Percentiles rank a stretch among this genome's conserved stretches.
Evolutionary conservation across 768 basidiomycete genomes (phyloP).

Genomic region (Phaffia australis): DNA sequence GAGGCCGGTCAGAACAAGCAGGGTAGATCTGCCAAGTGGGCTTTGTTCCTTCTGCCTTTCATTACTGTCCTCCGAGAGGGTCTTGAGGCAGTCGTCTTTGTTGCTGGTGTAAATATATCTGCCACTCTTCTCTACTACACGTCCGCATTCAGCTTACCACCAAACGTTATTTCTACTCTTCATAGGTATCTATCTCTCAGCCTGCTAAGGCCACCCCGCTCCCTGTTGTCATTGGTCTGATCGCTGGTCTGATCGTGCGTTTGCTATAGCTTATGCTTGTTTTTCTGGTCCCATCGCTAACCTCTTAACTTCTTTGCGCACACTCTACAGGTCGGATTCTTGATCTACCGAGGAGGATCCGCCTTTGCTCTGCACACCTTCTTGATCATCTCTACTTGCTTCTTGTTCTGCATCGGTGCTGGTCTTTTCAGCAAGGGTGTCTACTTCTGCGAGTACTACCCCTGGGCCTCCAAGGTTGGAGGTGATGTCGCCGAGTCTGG

Average conservation of each 20-base stretch:
- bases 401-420: constrained; percentile 84
- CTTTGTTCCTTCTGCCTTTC: constrained; percentile 76
- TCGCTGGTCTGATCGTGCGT: constrained; percentile 51
- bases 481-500: constrained; percentile 48
- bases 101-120: constrained; percentile 55
- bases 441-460: constrained; percentile 58
- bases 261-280: too few relatives aligned
- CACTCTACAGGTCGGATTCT: constrained; percentile 17
- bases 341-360: constrained; percentile 66
- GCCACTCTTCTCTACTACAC: not conserved
- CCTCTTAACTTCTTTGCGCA: not conserved
- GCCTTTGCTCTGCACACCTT: constrained; percentile 64
- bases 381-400: constrained; percentile 81
- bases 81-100: constrained; percentile 84
- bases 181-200: constrained; percentile 61
- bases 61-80: constrained; percentile 92
- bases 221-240: constrained; percentile 71
- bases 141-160: not conserved
- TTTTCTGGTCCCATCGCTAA: constrained; percentile 24
- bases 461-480: constrained; percentile 50
- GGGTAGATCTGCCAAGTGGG: constrained; percentile 57
- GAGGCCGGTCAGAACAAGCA: constrained; percentile 38
- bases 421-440: constrained; percentile 78
- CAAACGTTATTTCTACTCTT: not conserved
- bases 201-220: constrained; percentile 77